Evolutionary conservation across 2,329 filamentous ascomycete genomes (phyloP).

Genomic region (Ophiocordyceps unilateralis): DNA sequence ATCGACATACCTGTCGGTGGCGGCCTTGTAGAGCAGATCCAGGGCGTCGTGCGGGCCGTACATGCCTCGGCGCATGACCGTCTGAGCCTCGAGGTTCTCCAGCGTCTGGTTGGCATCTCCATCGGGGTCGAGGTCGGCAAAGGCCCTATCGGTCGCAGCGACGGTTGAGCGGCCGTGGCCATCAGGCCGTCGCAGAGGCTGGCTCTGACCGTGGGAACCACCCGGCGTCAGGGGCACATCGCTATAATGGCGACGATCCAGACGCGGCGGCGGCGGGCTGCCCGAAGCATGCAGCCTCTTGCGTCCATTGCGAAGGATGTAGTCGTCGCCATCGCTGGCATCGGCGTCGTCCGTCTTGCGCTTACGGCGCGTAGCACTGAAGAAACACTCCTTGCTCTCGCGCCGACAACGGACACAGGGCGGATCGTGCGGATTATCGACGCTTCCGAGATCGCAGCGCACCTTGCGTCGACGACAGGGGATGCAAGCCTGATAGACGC

Average conservation of each 20-base stretch:
- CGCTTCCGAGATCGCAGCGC: constrained; percentile 48
- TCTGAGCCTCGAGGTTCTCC: constrained; percentile 47
- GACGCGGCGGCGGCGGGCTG: constrained; percentile 17
- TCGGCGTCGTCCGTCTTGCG: constrained; percentile 52
- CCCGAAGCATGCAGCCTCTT: constrained; percentile 41
- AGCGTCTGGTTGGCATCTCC: constrained; percentile 43
- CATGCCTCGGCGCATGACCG: constrained; percentile 52
- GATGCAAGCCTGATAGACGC: constrained; percentile 47
- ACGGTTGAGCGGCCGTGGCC: constrained; percentile 13
- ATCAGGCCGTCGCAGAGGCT: constrained; percentile 49
- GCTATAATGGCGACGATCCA: constrained; percentile 28
- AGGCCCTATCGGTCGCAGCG: constrained; percentile 9
- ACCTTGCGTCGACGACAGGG: constrained; percentile 45
- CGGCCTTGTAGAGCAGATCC: constrained; percentile 80
- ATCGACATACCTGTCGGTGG: constrained; percentile 41
- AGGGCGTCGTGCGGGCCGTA: constrained; percentile 88
- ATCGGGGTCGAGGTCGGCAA: constrained; percentile 20
- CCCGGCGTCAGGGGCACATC: constrained; percentile 45
- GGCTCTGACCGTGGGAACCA: constrained; percentile 44
- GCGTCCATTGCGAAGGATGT: constrained; percentile 55
- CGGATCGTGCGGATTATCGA: constrained; percentile 86
- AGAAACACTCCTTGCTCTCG: constrained; percentile 94
- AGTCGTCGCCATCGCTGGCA: constrained; percentile 40
- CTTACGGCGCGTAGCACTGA: constrained; percentile 87
- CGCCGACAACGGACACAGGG: constrained; percentile 87